phyloP scores from a whole-genome alignment of 169 alveolate genomes.

The Plasmodium malariae region DNA sequence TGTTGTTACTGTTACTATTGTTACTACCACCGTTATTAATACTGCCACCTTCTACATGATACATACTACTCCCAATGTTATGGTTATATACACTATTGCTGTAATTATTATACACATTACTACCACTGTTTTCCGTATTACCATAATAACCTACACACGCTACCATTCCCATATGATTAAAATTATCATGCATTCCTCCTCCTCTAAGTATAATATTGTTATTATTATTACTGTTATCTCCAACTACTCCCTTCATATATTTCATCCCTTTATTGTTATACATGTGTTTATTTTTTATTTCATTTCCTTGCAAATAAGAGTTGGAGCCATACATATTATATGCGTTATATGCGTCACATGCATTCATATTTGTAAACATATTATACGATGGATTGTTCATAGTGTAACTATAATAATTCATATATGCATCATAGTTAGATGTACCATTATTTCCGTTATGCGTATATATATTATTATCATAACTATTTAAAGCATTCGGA shows the following conservation, averaged over 20 bases:
- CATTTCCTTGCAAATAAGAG: slow-evolving; percentile 15
- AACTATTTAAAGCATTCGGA: slow-evolving; percentile 58
- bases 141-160: slow-evolving; percentile 17
- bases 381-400: slow-evolving; percentile 13
- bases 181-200: slow-evolving; percentile 8
- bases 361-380: slow-evolving; percentile 22
- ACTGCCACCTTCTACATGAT: not conserved
- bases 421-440: slow-evolving; percentile 17
- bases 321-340: slow-evolving; percentile 43
- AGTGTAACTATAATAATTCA: slow-evolving; percentile 43
- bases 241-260: not conserved
- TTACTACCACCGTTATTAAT: slow-evolving; percentile 2
- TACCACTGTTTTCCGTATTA: slow-evolving; percentile 18
- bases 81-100: slow-evolving; percentile 1
- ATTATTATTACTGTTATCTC: slow-evolving; percentile 11
- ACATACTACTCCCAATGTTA: not conserved
- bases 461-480: slow-evolving; percentile 44
- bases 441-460: slow-evolving; percentile 4
- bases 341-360: slow-evolving; percentile 28
- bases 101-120: not conserved
- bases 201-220: too few relatives aligned
- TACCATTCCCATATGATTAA: not conserved
- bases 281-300: slow-evolving; percentile 25
- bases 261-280: slow-evolving; percentile 28
- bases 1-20: not conserved